These are phyloP conservation scores for Orbilia oligospora DNA, from an alignment of 2,329 filamentous ascomycete species.

Conservation along the genomic window DNA sequence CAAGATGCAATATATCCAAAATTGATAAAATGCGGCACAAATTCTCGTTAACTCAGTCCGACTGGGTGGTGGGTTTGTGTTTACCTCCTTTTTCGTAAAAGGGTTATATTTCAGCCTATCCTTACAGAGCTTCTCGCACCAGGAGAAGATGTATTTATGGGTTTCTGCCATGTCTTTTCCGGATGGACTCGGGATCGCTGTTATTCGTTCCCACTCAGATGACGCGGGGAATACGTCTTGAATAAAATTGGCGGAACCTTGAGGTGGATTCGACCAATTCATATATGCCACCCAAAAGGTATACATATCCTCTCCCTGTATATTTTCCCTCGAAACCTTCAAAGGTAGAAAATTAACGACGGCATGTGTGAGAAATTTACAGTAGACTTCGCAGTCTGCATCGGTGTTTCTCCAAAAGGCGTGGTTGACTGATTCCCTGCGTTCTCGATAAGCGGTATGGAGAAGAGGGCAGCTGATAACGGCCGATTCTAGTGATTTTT, in stretches of 20 bases:
- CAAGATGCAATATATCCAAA: slow-evolving; percentile 12
- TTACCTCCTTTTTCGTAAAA: not conserved
- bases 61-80: slow-evolving; percentile 12
- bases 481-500: not conserved
- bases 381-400: slow-evolving; percentile 5
- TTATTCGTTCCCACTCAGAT: not conserved
- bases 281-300: slow-evolving; percentile 14
- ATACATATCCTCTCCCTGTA: not conserved
- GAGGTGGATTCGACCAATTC: slow-evolving; percentile 3
- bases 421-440: slow-evolving; percentile 11
- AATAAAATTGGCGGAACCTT: not conserved
- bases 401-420: slow-evolving; percentile 15
- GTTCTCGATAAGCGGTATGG: not conserved
- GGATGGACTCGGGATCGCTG: not conserved
- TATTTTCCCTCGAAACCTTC: not conserved
- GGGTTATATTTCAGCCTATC: not conserved
- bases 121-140: slow-evolving; percentile 2
- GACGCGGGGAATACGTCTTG: not conserved
- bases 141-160: slow-evolving; percentile 10
- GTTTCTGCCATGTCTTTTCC: slow-evolving; percentile 1
- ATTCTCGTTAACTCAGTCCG: slow-evolving; percentile 9
- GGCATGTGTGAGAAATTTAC: slow-evolving; percentile 23
- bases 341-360: slow-evolving; percentile 1
- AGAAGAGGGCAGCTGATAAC: slow-evolving; percentile 5
- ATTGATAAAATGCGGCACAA: slow-evolving; percentile 29